These are phyloP conservation scores for Phanerodontia chrysosporium DNA, from an alignment of 768 basidiomycete species.

Conservation along the genomic window DNA sequence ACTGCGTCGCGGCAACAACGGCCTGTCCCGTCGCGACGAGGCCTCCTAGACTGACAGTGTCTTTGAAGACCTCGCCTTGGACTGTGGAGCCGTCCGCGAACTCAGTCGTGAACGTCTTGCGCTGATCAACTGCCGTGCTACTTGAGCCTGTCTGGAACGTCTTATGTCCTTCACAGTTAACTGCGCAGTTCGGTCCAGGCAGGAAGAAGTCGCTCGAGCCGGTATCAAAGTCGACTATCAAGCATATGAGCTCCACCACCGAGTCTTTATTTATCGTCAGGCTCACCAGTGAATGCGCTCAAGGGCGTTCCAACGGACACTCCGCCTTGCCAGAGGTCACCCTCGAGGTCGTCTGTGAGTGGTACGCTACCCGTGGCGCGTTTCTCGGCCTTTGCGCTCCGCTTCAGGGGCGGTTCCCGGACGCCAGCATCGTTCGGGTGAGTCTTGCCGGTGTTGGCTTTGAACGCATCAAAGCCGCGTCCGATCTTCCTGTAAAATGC, in stretches of 20 bases:
- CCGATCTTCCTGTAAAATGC: slow-evolving; percentile 8
- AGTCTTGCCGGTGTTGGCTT: slow-evolving; percentile 4
- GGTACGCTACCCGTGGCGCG: slow-evolving; percentile 6
- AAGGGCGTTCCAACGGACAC: slow-evolving; percentile 36
- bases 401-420: not conserved
- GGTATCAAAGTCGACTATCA: slow-evolving; percentile 41
- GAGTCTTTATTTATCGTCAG: too few species aligned
- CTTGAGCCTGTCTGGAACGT: slow-evolving; percentile 28
- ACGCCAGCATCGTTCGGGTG: slow-evolving; percentile 5
- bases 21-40: slow-evolving; percentile 32
- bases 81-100: slow-evolving; percentile 38
- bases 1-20: slow-evolving; percentile 40
- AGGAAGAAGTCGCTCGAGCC: slow-evolving; percentile 31
- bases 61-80: slow-evolving; percentile 36
- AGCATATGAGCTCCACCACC: not conserved
- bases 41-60: slow-evolving; percentile 38
- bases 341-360: slow-evolving; percentile 21
- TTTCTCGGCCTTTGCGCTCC: not conserved
- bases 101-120: slow-evolving; percentile 25
- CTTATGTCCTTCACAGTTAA: slow-evolving; percentile 23
- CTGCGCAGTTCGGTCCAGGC: slow-evolving; percentile 20
- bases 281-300: slow-evolving; percentile 23
- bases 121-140: slow-evolving; percentile 28
- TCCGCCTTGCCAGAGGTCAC: slow-evolving; percentile 31
- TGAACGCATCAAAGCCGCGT: slow-evolving; percentile 4